Conservation (phyloP, 805 yeast species). For the Maudiozyma serrabonitensis region DNA sequence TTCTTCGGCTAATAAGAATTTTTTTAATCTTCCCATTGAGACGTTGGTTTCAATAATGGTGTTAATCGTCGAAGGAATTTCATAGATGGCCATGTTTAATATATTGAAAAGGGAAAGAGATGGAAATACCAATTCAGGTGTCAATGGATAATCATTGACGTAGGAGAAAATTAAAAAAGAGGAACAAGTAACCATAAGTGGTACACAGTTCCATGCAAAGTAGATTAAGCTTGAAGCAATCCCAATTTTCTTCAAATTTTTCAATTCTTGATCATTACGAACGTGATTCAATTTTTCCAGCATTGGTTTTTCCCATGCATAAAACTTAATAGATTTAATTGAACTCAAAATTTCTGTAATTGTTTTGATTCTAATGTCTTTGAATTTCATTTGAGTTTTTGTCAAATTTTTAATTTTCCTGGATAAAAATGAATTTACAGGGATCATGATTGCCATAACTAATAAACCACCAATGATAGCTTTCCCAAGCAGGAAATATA, state of each 20-base stretch:
- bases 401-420: slow-evolving; percentile 36
- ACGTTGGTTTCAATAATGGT: slow-evolving; percentile 50
- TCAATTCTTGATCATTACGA: slow-evolving; percentile 51
- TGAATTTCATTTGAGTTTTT: slow-evolving; percentile 50
- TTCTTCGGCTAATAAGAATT: slow-evolving; percentile 40
- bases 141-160: slow-evolving; percentile 38
- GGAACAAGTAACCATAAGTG: slow-evolving; percentile 53
- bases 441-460: slow-evolving; percentile 46
- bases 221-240: slow-evolving; percentile 36
- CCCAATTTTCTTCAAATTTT: slow-evolving; percentile 41
- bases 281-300: slow-evolving; percentile 39
- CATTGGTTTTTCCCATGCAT: slow-evolving; percentile 66
- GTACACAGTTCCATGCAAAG: slow-evolving; percentile 57
- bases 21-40: slow-evolving; percentile 43
- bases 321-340: slow-evolving; percentile 55
- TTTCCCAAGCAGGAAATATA: slow-evolving; percentile 47
- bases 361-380: slow-evolving; percentile 49
- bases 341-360: slow-evolving; percentile 52
- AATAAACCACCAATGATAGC: slow-evolving; percentile 50
- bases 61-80: slow-evolving; percentile 49
- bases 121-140: slow-evolving; percentile 64
- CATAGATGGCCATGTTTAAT: slow-evolving; percentile 47
- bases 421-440: slow-evolving; percentile 43
- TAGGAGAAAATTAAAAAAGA: slow-evolving; percentile 48
- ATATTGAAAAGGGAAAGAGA: slow-evolving; percentile 52